phyloP scores from a whole-genome alignment of 2,329 filamentous ascomycete species.

The Xylaria sp. region DNA sequence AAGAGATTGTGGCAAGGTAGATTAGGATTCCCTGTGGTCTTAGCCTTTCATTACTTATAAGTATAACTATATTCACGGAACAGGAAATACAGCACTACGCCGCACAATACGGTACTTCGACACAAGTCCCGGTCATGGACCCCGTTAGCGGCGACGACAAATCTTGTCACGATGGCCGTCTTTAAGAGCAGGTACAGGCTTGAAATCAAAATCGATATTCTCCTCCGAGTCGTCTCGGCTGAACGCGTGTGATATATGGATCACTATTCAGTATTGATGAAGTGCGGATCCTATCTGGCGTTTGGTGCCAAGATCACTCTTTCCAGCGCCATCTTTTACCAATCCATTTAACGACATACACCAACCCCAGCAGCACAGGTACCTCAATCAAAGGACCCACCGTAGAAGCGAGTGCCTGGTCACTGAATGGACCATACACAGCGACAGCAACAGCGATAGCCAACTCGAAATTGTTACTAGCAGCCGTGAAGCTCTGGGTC shows the following conservation, averaged over 20 bases:
- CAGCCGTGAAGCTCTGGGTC: constrained; percentile 88
- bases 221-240: background rate
- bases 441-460: constrained; percentile 90
- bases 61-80: too few relatives aligned
- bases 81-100: too few relatives aligned
- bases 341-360: constrained; percentile 76
- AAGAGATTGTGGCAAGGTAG: too few relatives aligned
- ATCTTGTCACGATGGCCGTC: background rate
- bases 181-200: background rate
- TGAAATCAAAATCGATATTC: background rate
- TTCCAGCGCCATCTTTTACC: constrained; percentile 67
- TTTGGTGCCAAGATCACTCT: constrained; percentile 42
- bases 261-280: background rate
- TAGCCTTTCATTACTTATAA: too few relatives aligned
- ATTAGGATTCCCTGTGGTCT: too few relatives aligned
- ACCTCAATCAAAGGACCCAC: constrained; percentile 90
- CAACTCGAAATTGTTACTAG: constrained; percentile 93
- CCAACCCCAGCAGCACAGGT: constrained; percentile 79
- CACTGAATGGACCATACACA: constrained; percentile 79
- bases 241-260: background rate
- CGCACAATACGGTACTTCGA: background rate
- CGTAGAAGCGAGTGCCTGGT: constrained; percentile 83
- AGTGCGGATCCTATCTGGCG: background rate
- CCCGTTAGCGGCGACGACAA: too few relatives aligned
- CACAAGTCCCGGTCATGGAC: background rate